A percentile compares a stretch with the other conserved stretches of the same genome.
Conservation (phyloP, 129 eudicot genomes). For the Chrysanthemum lavandulifolium region DNA sequence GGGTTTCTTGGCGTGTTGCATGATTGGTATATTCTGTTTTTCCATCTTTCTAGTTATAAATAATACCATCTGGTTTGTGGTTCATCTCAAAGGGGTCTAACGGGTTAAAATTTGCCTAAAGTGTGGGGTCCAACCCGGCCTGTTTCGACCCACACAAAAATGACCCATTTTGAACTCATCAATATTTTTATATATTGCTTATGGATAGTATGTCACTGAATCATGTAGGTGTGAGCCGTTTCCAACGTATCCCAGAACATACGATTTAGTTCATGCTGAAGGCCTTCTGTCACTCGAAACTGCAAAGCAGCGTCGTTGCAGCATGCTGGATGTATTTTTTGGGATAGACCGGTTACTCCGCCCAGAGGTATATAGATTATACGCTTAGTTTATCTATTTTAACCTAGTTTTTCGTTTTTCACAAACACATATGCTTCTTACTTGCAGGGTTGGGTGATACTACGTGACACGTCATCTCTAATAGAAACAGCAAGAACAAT, state of each 20-base stretch:
- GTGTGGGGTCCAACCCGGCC: too few species aligned
- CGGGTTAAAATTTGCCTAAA: too few species aligned
- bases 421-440: too few species aligned
- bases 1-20: conserved; percentile 91
- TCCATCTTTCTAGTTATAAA: neutral
- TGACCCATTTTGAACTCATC: too few species aligned
- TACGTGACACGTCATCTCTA: conserved; percentile 60
- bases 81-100: neutral
- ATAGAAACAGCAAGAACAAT: conserved; percentile 77
- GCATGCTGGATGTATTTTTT: conserved; percentile 61
- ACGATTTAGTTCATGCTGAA: conserved; percentile 93
- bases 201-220: neutral
- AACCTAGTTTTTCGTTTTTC: too few species aligned
- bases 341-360: conserved; percentile 96
- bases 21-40: conserved; percentile 64
- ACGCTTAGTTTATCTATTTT: too few species aligned
- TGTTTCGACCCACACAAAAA: too few species aligned
- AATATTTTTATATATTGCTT: neutral
- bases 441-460: conserved; percentile 91
- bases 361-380: conserved; percentile 68
- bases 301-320: conserved; percentile 66
- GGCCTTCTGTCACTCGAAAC: conserved; percentile 87
- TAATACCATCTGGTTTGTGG: neutral
- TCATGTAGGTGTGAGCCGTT: conserved; percentile 90
- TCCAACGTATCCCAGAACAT: conserved; percentile 96